Base-by-base conservation (phyloP, 169 alveolate species). In the Cryptosporidium felis region DNA sequence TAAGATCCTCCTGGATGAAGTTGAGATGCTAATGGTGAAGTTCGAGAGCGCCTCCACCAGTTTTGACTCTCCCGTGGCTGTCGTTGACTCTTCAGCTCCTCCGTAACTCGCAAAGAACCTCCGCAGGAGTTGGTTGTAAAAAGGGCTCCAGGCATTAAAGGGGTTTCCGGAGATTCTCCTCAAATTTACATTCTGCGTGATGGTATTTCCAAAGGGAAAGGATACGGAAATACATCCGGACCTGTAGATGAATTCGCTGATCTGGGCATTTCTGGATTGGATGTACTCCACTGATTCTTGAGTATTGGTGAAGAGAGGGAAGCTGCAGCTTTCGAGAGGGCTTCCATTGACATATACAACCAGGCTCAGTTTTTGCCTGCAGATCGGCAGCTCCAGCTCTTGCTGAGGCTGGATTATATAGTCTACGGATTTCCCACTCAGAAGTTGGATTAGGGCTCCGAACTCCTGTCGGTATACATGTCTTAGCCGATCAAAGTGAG, bases 381-480 rank as follows among this genome's bases (percentile, higher is more conserved):
- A 74, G 36, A 74, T 74, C n/a, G 85, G 85, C 12, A 74, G 61
- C 3, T 49, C 85, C 23, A 74, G 42, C n/a, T 74, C 85, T 56
- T 74, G 85, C n/a, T 74, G 85, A 16, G 85, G 41, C 28, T 74
- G 85, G 23, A 74, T 49, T 14, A 74, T 74, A 32, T 53, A 53
- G 56, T 74, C 85, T 6, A 74, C 67, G 1, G 63, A 42, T 38
- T 56, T 74, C 1, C 85, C 85, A 49, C 23, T 53, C 30, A 74
- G 41, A 51, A 74, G 38, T 32, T 74, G 46, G 16, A 74, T 56
- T 23, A 74, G 61, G 5, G 67, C 67, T 6, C 60, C 85, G 56
- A 74, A 74, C 42, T 74, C 85, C 10, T 49, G 60, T 28, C 44
- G 36, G 44, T 53, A 74, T 8, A 74, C 58, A 36, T 53, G 42